A percentile compares a stretch with the other conserved stretches of the same genome.
phyloP scores from a whole-genome alignment of 2,329 filamentous ascomycete genomes.

The Curvularia sp. region DNA sequence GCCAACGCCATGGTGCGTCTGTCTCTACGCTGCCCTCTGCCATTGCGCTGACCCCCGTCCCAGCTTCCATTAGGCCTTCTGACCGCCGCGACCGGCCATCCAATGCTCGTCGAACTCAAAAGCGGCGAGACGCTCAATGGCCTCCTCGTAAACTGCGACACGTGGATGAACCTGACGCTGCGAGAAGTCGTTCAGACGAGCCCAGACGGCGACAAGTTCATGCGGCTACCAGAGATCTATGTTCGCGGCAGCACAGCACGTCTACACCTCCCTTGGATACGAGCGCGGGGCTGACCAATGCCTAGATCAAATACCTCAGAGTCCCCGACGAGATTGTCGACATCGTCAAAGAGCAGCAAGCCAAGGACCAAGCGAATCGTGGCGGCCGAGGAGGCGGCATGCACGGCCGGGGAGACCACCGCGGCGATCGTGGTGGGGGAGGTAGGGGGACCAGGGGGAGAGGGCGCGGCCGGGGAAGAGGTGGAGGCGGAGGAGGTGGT shows the following conservation, averaged over 20 bases:
- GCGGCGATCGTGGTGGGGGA: constrained; percentile 56
- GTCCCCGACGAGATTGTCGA: constrained; percentile 98
- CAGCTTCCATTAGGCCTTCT: constrained; percentile 78
- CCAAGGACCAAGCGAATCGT: constrained; percentile 65
- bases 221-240: constrained; percentile 90
- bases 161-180: constrained; percentile 98
- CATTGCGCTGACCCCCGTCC: constrained; percentile 17
- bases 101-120: constrained; percentile 97
- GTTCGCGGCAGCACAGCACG: constrained; percentile 96
- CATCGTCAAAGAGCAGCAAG: constrained; percentile 89
- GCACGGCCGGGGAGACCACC: constrained; percentile 61
- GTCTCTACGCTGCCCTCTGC: constrained; percentile 6
- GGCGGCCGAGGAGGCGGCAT: constrained; percentile 73
- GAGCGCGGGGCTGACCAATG: neutral
- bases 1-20: constrained; percentile 36
- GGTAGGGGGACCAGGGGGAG: constrained; percentile 64
- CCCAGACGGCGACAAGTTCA: constrained; percentile 92
- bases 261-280: constrained; percentile 38
- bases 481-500: constrained; percentile 57
- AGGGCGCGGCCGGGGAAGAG: constrained; percentile 59
- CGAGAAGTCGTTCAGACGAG: constrained; percentile 98
- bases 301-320: constrained; percentile 94
- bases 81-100: constrained; percentile 94
- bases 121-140: constrained; percentile 97
- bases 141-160: constrained; percentile 95